Evolutionary conservation across 257 asterid genomes (phyloP).

Genomic region (Orobanche coerulescens): DNA sequence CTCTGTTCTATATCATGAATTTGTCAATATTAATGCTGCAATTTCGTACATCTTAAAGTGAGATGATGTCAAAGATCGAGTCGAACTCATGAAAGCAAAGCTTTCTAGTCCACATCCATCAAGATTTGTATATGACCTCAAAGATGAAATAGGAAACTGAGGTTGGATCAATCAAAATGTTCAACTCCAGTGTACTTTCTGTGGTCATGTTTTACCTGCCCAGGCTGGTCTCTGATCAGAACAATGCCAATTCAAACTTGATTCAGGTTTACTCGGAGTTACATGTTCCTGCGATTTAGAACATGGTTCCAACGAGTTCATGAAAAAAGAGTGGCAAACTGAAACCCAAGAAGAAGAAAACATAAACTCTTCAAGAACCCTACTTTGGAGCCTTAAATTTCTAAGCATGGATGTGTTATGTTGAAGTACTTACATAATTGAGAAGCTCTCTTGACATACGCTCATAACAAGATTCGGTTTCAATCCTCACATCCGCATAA

Average conservation of each 20-base stretch:
- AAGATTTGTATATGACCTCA: neutral
- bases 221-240: constrained; percentile 2
- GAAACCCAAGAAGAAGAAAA: too few relatives aligned
- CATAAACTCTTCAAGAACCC: too few relatives aligned
- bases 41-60: neutral
- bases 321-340: too few relatives aligned
- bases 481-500: too few relatives aligned
- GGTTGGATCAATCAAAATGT: neutral
- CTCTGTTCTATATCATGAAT: constrained; percentile 16
- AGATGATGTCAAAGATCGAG: neutral
- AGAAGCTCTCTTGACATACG: too few relatives aligned
- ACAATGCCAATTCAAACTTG: neutral
- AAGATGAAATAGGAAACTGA: neutral
- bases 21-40: constrained; percentile 7
- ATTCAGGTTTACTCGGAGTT: neutral
- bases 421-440: too few relatives aligned
- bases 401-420: too few relatives aligned
- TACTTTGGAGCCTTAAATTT: too few relatives aligned
- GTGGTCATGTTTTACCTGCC: neutral
- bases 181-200: neutral
- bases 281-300: constrained; percentile 4
- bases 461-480: too few relatives aligned
- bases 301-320: too few relatives aligned
- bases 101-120: neutral
- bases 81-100: neutral